A percentile compares a stretch with the other conserved stretches of the same genome.
phyloP scores from a whole-genome alignment of 2,329 filamentous ascomycete genomes.

The Cadophora gregata region DNA sequence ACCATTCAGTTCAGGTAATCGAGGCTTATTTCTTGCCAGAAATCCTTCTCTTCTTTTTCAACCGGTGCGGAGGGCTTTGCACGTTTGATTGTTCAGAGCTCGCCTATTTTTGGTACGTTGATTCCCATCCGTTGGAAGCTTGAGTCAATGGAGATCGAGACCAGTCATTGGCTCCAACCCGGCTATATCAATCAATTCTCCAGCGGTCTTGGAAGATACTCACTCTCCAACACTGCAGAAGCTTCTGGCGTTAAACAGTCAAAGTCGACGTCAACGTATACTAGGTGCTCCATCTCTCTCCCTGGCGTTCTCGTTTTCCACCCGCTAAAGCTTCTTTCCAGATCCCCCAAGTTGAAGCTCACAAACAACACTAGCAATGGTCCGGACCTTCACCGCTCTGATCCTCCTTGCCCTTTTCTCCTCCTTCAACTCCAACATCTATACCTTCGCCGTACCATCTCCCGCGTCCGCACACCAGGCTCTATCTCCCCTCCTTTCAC shows the following conservation, averaged over 20 bases:
- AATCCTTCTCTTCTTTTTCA: not conserved
- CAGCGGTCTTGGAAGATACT: not conserved
- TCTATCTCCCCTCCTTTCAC: not conserved
- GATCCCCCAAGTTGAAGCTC: too few relatives aligned
- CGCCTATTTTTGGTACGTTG: not conserved
- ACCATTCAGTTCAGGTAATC: too few relatives aligned
- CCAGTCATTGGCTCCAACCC: not conserved
- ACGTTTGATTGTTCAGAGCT: not conserved
- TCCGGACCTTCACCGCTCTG: not conserved
- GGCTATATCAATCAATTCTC: not conserved
- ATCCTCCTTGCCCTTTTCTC: not conserved
- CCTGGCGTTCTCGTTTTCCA: too few relatives aligned
- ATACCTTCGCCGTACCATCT: not conserved
- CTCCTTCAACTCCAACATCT: not conserved
- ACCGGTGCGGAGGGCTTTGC: not conserved
- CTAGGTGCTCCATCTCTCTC: not conserved
- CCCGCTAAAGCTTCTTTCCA: not conserved
- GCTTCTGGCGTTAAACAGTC: not conserved
- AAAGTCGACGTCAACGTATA: not conserved
- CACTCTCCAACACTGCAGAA: not conserved
- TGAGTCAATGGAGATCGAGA: not conserved
- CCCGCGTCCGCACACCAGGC: not conserved
- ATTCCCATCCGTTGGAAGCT: not conserved
- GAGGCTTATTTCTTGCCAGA: not conserved
- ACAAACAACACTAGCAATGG: not conserved